Evolutionary conservation across 257 asterid species (phyloP).

Genomic region (Plantago ovata): DNA sequence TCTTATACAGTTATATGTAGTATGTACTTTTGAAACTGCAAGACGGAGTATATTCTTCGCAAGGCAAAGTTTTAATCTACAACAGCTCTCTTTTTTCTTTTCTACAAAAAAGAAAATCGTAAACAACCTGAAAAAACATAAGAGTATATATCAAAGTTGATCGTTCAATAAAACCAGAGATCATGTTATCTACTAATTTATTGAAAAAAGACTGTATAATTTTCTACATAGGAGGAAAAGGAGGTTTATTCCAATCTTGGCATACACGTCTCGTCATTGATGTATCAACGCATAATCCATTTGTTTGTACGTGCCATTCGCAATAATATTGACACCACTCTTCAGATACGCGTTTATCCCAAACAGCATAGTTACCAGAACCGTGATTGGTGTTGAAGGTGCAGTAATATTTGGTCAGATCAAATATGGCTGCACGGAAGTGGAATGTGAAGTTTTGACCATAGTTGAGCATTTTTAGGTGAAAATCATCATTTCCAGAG

Average conservation of each 20-base stretch:
- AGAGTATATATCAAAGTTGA: too few species aligned
- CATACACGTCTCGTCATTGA: not conserved
- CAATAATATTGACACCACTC: not conserved
- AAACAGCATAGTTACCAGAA: slow-evolving; percentile 2
- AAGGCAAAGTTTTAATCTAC: too few species aligned
- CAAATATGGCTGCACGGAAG: not conserved
- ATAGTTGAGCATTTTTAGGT: not conserved
- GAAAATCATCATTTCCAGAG: not conserved
- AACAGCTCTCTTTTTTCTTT: too few species aligned
- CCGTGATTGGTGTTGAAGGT: not conserved
- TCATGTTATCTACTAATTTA: too few species aligned
- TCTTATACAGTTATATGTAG: too few species aligned
- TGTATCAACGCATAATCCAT: not conserved
- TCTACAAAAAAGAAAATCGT: too few species aligned
- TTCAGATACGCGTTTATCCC: not conserved
- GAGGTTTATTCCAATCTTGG: not conserved
- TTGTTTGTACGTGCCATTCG: not conserved
- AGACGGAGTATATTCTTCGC: too few species aligned
- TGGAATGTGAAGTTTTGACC: not conserved
- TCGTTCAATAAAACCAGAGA: too few species aligned
- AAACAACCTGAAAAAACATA: too few species aligned
- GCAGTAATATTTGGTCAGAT: not conserved
- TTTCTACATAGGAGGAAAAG: not conserved
- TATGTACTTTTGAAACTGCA: too few species aligned
- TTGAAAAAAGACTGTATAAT: too few species aligned